Percentiles rank a stretch among this genome's conserved stretches.
Conservation (phyloP, 169 alveolate genomes). For the Eimeria brunetti region DNA sequence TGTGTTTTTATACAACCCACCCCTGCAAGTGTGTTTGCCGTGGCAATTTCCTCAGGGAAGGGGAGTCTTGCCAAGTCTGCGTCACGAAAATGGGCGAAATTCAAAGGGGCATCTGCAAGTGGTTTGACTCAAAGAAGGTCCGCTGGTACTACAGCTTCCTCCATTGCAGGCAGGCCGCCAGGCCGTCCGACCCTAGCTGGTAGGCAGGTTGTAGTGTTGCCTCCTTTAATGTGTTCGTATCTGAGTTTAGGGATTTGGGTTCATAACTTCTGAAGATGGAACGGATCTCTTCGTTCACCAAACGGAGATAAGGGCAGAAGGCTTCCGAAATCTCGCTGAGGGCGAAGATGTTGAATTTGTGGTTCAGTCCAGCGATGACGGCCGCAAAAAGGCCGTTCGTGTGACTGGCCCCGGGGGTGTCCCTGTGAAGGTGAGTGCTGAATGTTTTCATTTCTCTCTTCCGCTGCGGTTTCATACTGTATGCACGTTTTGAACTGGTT, state of each 20-base stretch:
- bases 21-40: background rate
- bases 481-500: background rate
- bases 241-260: constrained; percentile 87
- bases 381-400: constrained; percentile 88
- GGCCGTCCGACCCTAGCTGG: background rate
- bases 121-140: constrained; percentile 88
- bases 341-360: constrained; percentile 86
- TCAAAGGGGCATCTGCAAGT: constrained; percentile 87
- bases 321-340: constrained; percentile 87
- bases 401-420: constrained; percentile 90
- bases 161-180: background rate
- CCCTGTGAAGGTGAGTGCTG: constrained; percentile 85
- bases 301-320: constrained; percentile 88
- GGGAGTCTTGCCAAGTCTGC: constrained; percentile 25
- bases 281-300: constrained; percentile 90
- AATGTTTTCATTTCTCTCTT: background rate
- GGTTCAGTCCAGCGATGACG: constrained; percentile 85
- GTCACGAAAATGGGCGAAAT: constrained; percentile 67
- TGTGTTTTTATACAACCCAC: background rate
- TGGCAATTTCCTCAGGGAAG: constrained; percentile 38
- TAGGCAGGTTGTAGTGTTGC: background rate
- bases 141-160: background rate
- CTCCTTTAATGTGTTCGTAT: background rate
- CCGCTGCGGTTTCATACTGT: background rate
- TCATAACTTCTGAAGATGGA: constrained; percentile 88